Conservation (phyloP, 495 filamentous ascomycete genomes). For the Xylaria scruposa region DNA sequence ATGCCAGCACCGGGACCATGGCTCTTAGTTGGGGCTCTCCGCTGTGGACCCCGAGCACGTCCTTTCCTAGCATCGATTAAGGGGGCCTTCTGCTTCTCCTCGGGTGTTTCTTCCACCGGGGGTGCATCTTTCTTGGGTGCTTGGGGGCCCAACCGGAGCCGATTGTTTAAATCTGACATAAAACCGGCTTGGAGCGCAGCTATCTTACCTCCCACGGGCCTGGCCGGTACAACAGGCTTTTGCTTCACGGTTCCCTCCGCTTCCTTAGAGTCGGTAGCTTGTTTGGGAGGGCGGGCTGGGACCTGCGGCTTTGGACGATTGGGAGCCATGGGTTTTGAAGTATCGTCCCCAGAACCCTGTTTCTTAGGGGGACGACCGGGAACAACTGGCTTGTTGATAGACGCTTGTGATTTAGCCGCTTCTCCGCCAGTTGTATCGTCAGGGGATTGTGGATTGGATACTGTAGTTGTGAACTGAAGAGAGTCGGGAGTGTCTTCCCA, state of each 20-base stretch:
- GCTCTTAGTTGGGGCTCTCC: conserved; percentile 68
- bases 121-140: conserved; percentile 72
- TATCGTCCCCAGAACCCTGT: conserved; percentile 53
- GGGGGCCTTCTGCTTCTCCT: conserved; percentile 73
- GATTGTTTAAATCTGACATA: conserved; percentile 85
- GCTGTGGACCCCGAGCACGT: conserved; percentile 83
- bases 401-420: conserved; percentile 37
- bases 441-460: conserved; percentile 66
- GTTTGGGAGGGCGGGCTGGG: conserved; percentile 71
- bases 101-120: conserved; percentile 59
- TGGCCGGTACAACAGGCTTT: conserved; percentile 81
- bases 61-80: conserved; percentile 87
- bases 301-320: conserved; percentile 83
- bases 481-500: conserved; percentile 96
- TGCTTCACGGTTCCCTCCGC: conserved; percentile 58
- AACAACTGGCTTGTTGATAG: conserved; percentile 56
- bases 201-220: conserved; percentile 83
- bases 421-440: conserved; percentile 48
- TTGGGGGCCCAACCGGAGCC: conserved; percentile 81
- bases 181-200: conserved; percentile 89
- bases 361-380: conserved; percentile 50
- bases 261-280: conserved; percentile 48
- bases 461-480: conserved; percentile 78
- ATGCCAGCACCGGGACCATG: conserved; percentile 39
- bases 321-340: conserved; percentile 47